Evolutionary conservation across 2,329 filamentous ascomycete genomes (phyloP).

Genomic region (Aspergillus pseudoterreus): DNA sequence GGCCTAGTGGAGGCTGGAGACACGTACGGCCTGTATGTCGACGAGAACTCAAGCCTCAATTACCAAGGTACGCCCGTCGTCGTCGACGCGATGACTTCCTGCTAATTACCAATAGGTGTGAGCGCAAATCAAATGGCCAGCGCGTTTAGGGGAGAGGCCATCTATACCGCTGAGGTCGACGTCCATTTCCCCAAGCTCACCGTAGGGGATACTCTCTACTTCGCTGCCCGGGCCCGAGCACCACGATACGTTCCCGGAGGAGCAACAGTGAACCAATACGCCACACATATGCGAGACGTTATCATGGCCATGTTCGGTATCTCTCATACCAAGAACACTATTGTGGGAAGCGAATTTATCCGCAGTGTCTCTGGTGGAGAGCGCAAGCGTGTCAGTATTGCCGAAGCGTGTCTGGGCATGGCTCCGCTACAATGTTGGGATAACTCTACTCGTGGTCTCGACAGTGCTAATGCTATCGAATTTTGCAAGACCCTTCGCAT

Average conservation of each 20-base stretch:
- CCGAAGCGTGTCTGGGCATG: conserved; percentile 3
- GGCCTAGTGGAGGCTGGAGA: too few relatives aligned
- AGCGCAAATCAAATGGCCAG: too few relatives aligned
- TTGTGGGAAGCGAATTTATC: conserved; percentile 7
- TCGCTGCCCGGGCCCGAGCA: conserved; percentile 9
- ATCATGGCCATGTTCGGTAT: conserved; percentile 10
- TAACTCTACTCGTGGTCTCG: conserved; percentile 37
- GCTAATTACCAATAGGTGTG: too few relatives aligned
- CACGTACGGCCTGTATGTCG: too few relatives aligned
- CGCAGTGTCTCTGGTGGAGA: conserved; percentile 10
- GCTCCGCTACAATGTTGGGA: conserved; percentile 6
- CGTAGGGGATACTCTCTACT: conserved; percentile 5
- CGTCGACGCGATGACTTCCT: too few relatives aligned
- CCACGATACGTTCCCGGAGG: too few relatives aligned
- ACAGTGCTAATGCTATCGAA: conserved; percentile 49
- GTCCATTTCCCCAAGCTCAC: conserved; percentile 1
- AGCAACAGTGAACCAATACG: background rate
- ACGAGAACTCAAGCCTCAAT: too few relatives aligned
- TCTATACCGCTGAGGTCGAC: conserved; percentile 57
- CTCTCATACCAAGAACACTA: conserved; percentile 5
- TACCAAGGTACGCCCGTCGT: too few relatives aligned
- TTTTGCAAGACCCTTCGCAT: conserved; percentile 47
- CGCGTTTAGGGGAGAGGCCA: conserved; percentile 59
- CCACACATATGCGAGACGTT: conserved; percentile 6
- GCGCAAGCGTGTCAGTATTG: conserved; percentile 7